A percentile compares a stretch with the other conserved stretches of the same genome.
Evolutionary conservation across 129 eudicot species (phyloP).

Genomic region (Flaveria brownii): DNA sequence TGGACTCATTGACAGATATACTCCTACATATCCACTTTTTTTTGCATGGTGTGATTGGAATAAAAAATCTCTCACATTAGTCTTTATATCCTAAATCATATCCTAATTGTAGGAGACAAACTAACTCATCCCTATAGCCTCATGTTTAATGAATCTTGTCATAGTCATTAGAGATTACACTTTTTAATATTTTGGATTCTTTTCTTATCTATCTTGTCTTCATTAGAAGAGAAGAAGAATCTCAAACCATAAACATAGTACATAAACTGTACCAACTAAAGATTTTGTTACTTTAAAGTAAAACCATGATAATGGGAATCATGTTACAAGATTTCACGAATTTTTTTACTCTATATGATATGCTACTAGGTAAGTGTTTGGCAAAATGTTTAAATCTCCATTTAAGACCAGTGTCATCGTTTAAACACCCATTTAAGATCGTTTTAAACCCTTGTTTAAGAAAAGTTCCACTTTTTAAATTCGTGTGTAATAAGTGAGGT

Average conservation of each 20-base stretch:
- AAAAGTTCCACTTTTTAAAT: too few species aligned
- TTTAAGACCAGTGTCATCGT: too few species aligned
- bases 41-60: constrained; percentile 46
- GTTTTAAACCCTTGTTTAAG: too few species aligned
- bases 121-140: constrained; percentile 8
- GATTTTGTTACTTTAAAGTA: constrained; percentile 26
- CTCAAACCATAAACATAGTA: constrained; percentile 30
- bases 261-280: constrained; percentile 27
- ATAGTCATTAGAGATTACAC: constrained; percentile 13
- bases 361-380: neutral
- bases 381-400: too few species aligned
- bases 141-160: constrained; percentile 19
- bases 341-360: constrained; percentile 3
- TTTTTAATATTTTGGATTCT: constrained; percentile 18
- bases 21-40: constrained; percentile 35
- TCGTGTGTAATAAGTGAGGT: too few species aligned
- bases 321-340: constrained; percentile 16
- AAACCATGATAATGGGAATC: constrained; percentile 26
- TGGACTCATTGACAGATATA: too few species aligned
- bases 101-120: constrained; percentile 20
- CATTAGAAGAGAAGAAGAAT: constrained; percentile 33
- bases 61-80: constrained; percentile 6
- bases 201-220: constrained; percentile 1
- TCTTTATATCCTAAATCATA: neutral
- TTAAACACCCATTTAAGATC: too few species aligned